Evolutionary conservation across 1,284 basidiomycete species (phyloP).

Genomic region (Ustilago vetiveriae): DNA sequence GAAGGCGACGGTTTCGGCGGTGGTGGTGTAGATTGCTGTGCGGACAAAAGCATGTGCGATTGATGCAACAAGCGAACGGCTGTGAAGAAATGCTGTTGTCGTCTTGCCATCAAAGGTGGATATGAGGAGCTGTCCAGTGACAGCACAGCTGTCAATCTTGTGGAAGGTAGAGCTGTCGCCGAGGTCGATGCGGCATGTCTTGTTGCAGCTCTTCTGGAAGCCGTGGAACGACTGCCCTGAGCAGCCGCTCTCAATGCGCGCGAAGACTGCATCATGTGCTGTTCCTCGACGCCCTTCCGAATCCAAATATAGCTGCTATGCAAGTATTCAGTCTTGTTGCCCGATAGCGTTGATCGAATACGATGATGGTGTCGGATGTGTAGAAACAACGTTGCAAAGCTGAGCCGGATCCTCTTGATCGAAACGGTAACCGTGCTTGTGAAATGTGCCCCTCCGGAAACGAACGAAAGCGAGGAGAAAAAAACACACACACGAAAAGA

Average conservation of each 20-base stretch:
- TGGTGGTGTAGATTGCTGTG: constrained; percentile 17
- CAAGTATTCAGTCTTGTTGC: too few species aligned
- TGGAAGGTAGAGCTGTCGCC: neutral
- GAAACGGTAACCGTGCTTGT: too few species aligned
- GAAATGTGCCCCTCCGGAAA: constrained; percentile 4
- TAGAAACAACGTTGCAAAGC: too few species aligned
- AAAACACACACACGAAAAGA: constrained; percentile 1
- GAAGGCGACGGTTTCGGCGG: neutral
- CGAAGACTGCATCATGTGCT: constrained; percentile 16
- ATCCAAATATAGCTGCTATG: too few species aligned
- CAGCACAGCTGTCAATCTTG: neutral
- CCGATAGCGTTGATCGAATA: too few species aligned
- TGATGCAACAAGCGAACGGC: constrained; percentile 29
- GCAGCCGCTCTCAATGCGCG: constrained; percentile 22
- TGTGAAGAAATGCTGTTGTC: constrained; percentile 17
- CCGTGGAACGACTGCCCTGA: constrained; percentile 15
- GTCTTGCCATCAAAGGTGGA: constrained; percentile 1
- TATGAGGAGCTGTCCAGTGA: neutral
- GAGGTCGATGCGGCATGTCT: neutral
- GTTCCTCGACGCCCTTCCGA: neutral
- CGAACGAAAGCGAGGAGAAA: constrained; percentile 4
- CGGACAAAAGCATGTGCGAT: constrained; percentile 13
- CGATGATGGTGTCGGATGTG: too few species aligned
- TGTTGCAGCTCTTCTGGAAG: constrained; percentile 5
- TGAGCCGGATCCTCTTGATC: neutral